Evolutionary conservation across 805 yeast species (phyloP).

Genomic region (Grigorovia humatica): DNA sequence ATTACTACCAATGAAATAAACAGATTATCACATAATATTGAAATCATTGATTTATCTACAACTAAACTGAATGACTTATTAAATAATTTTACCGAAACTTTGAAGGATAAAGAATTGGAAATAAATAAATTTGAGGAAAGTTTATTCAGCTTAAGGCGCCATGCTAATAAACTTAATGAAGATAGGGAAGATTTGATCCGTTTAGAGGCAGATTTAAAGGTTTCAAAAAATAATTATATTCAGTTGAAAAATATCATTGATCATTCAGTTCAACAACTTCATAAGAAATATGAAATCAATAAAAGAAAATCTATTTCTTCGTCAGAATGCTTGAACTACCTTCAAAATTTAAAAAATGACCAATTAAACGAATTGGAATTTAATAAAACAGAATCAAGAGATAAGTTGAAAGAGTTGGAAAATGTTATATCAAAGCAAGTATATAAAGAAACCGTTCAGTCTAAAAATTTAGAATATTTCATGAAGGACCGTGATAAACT

Average conservation of each 20-base stretch:
- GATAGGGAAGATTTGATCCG: slow-evolving; percentile 33
- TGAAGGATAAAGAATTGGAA: slow-evolving; percentile 24
- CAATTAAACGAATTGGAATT: not conserved
- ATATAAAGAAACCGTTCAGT: slow-evolving; percentile 21
- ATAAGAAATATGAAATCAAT: not conserved
- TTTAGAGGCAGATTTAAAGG: slow-evolving; percentile 38
- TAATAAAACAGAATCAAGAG: slow-evolving; percentile 16
- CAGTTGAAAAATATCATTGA: not conserved
- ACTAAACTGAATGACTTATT: slow-evolving; percentile 33
- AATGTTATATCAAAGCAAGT: slow-evolving; percentile 12
- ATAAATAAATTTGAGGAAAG: slow-evolving; percentile 18
- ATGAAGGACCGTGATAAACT: slow-evolving; percentile 35
- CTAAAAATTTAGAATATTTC: slow-evolving; percentile 34
- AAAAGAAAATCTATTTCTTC: not conserved
- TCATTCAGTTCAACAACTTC: not conserved
- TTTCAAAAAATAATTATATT: slow-evolving; percentile 1
- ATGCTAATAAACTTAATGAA: slow-evolving; percentile 23
- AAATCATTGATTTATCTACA: slow-evolving; percentile 22
- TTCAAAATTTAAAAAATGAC: not conserved
- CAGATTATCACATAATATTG: slow-evolving; percentile 31
- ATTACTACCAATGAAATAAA: slow-evolving; percentile 41
- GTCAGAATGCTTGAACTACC: not conserved
- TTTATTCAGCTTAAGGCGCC: slow-evolving; percentile 15
- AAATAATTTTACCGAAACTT: slow-evolving; percentile 32
- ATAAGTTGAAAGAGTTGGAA: slow-evolving; percentile 2